These are phyloP conservation scores for Trametes sanguinea DNA, from an alignment of 768 basidiomycete species.

Conservation along the genomic window DNA sequence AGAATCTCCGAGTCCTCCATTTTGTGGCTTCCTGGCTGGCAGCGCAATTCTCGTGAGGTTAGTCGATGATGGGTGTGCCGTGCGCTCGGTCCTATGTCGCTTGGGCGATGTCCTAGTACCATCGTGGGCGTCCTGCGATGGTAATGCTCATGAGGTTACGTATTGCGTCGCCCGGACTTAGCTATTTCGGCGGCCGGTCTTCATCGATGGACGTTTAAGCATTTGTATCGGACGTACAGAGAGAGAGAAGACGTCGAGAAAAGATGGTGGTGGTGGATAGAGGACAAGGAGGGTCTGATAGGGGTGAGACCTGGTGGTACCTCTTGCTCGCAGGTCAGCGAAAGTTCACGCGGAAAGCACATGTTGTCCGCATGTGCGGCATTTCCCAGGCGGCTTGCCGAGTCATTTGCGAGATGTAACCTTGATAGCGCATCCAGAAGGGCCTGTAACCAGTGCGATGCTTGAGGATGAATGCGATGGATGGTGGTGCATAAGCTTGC, in stretches of 20 bases:
- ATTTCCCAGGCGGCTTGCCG: not conserved
- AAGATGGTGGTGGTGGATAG: conserved; percentile 8
- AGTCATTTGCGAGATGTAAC: not conserved
- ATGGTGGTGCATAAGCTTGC: not conserved
- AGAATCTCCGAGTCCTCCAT: too few relatives aligned
- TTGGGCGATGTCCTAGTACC: too few relatives aligned
- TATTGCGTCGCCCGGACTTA: too few relatives aligned
- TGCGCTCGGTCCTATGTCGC: too few relatives aligned
- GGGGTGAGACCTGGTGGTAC: not conserved
- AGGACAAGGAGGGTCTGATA: not conserved
- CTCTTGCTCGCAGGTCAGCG: too few relatives aligned
- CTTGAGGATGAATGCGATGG: not conserved
- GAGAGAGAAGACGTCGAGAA: not conserved
- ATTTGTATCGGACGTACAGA: not conserved
- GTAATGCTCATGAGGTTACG: too few relatives aligned
- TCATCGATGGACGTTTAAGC: not conserved
- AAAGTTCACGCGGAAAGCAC: not conserved
- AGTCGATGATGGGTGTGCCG: too few relatives aligned
- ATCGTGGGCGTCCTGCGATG: too few relatives aligned
- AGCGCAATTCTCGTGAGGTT: too few relatives aligned
- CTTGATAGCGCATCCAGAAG: not conserved
- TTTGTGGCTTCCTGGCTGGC: too few relatives aligned
- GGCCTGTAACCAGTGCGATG: too few relatives aligned
- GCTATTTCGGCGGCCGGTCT: not conserved
- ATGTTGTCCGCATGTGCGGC: conserved; percentile 5